Evolutionary conservation across 2,329 filamentous ascomycete species (phyloP), one percentile per base, ranked within the genome.

Genomic region (Cucurbitaria berberidis): DNA sequence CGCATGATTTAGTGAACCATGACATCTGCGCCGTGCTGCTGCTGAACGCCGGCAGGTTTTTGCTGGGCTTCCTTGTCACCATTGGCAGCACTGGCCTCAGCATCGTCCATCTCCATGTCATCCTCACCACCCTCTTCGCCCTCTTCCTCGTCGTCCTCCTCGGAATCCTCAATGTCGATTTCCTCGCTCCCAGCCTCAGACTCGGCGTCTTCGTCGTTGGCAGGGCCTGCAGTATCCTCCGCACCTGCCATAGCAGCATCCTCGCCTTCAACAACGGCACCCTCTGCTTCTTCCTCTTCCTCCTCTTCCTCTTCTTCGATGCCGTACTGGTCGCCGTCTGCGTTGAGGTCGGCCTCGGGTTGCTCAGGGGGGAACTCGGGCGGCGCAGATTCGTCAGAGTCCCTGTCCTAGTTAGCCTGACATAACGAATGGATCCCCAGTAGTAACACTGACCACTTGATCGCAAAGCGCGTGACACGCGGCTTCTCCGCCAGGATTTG

Each of bases 401-500:
- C 95, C 93, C 93, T 97, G 41, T 21, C n/a, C 29, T 7, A 40
- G 50, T 72, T 48, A 74, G 66, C 44, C 21, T 34, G 46, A 53
- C 43, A 29, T 36, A 34, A 32, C 18, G n/a, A 13, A 13, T n/a
- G 8, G 13, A 27, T 11, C 26, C 7, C 38, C 21, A 35, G 16
- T 32, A 34, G 5, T 18, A 35, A 27, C 19, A 50, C 85, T 53
- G 84, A 96, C 95, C 95, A 99, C 80, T 99, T 99, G 80, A 99
- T 99, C 39, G 93, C 92, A 73, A 99, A 99, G 61, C 95, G 87
- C 26, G 95, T 99, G 45, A 99, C 95, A 77, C 95, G 87, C 11
- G 95, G 95, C 85, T 99, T 99, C 80, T 98, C 93, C 3, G 93
- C 92, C 32, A 99, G 85, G 45, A 99, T 90, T 72, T 96, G 97